phyloP scores from a whole-genome alignment of 208 protist species.

The Trypanosoma congolense region DNA sequence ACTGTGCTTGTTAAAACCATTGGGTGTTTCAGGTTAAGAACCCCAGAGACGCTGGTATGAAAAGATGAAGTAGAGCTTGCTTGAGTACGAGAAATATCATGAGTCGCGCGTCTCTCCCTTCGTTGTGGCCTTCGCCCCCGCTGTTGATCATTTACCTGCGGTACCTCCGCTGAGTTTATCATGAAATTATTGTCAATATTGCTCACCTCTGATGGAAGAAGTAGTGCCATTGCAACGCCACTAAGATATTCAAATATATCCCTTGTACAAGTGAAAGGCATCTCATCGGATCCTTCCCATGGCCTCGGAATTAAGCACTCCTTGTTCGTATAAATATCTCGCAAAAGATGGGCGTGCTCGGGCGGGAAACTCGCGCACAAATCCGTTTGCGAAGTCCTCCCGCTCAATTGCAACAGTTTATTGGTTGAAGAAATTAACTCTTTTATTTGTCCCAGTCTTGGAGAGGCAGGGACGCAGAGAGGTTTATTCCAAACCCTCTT shows the following conservation, averaged over 20 bases:
- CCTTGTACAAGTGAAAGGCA: neutral
- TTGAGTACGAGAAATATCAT: neutral
- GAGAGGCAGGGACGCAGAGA: conserved; percentile 10
- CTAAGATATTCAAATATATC: conserved; percentile 17
- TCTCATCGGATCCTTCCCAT: conserved; percentile 31
- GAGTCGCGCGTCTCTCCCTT: conserved; percentile 9
- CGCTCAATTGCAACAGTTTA: conserved; percentile 1
- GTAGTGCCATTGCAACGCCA: conserved; percentile 31
- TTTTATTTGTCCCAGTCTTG: conserved; percentile 13
- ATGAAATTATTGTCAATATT: conserved; percentile 52
- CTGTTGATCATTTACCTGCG: neutral
- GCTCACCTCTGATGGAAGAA: conserved; percentile 46
- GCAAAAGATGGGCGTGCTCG: conserved; percentile 6
- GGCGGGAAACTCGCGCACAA: too few relatives aligned
- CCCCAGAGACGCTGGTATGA: conserved; percentile 3
- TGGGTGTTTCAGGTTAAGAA: conserved; percentile 5
- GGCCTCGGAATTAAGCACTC: conserved; percentile 47
- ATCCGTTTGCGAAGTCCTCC: neutral
- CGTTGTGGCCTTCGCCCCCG: conserved; percentile 3
- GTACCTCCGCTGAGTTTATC: neutral
- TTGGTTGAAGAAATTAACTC: conserved; percentile 1
- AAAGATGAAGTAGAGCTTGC: neutral
- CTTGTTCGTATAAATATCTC: conserved; percentile 32
- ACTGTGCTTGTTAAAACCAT: conserved; percentile 1
- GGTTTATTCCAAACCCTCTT: conserved; percentile 17